Evolutionary conservation across 2,329 filamentous ascomycete species (phyloP).

Genomic region (Epichloe scottii): DNA sequence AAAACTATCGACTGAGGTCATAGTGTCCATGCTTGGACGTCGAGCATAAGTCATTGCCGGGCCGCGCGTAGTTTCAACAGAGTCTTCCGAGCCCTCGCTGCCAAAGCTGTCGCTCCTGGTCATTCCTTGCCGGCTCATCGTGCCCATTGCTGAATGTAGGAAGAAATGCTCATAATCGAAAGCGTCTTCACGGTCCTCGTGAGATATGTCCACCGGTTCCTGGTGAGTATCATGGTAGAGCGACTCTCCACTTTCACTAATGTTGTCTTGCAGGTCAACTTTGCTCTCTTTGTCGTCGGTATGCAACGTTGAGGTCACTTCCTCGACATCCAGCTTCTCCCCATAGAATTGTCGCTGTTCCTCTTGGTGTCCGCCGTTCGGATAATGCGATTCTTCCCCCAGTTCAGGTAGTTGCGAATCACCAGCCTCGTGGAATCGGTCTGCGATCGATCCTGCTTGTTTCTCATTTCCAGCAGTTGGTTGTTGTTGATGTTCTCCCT

Average conservation of each 20-base stretch:
- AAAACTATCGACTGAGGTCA: slow-evolving; percentile 41
- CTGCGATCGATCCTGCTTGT: neutral
- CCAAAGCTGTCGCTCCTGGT: slow-evolving; percentile 27
- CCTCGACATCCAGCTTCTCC: neutral
- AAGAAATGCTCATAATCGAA: slow-evolving; percentile 98
- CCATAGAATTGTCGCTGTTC: neutral
- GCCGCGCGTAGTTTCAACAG: slow-evolving; percentile 47
- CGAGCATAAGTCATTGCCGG: slow-evolving; percentile 21
- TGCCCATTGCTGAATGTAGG: slow-evolving; percentile 81
- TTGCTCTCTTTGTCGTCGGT: slow-evolving; percentile 13
- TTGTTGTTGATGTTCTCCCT: neutral
- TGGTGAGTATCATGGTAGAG: slow-evolving; percentile 50
- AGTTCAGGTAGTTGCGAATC: neutral
- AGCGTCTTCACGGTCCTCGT: slow-evolving; percentile 87
- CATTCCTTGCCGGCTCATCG: slow-evolving; percentile 37
- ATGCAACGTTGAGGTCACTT: neutral
- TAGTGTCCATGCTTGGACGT: slow-evolving; percentile 36
- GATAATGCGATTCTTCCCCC: neutral
- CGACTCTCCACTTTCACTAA: slow-evolving; percentile 52
- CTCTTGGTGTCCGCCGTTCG: neutral
- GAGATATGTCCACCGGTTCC: slow-evolving; percentile 47
- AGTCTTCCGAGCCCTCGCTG: slow-evolving; percentile 47
- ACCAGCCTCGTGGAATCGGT: slow-evolving; percentile 1
- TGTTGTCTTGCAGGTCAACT: slow-evolving; percentile 14
- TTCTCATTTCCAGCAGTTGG: slow-evolving; percentile 6